These are phyloP conservation scores for Auricularia cornea DNA, from an alignment of 768 basidiomycete genomes.

Conservation along the genomic window DNA sequence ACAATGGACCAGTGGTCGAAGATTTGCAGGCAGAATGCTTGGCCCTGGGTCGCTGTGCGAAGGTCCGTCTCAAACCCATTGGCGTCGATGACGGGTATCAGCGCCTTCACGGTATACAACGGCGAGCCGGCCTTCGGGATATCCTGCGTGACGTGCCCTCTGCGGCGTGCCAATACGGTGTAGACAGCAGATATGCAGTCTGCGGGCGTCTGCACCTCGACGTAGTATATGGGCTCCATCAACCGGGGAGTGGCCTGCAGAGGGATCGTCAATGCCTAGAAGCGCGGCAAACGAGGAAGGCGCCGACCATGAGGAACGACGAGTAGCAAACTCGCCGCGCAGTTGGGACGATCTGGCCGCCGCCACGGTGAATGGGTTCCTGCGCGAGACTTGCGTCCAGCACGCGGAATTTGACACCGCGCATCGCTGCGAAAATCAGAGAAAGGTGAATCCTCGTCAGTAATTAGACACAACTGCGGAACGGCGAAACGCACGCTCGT, in stretches of 20 bases:
- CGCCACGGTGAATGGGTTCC: conserved; percentile 96
- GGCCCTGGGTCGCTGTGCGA: conserved; percentile 94
- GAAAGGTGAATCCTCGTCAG: too few relatives aligned
- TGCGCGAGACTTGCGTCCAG: conserved; percentile 86
- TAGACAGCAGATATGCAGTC: conserved; percentile 99
- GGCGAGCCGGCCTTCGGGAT: conserved; percentile 97
- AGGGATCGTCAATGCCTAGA: conserved; percentile 2
- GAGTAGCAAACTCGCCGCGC: conserved; percentile 99
- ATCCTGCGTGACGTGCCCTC: conserved; percentile 99
- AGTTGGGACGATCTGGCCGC: conserved; percentile 97
- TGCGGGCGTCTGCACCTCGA: conserved; percentile 98
- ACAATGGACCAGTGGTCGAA: conserved; percentile 99
- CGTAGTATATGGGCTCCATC: conserved; percentile 97
- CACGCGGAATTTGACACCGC: conserved; percentile 96
- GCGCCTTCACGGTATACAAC: conserved; percentile 93
- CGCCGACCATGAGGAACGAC: conserved; percentile 90
- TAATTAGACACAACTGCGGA: conserved; percentile 3
- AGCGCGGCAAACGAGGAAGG: conserved; percentile 1
- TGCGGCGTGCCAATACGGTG: conserved; percentile 93
- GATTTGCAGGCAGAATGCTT: conserved; percentile 95
- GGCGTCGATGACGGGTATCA: conserved; percentile 97
- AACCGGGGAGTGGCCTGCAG: conserved; percentile 85
- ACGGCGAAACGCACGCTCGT: conserved; percentile 74
- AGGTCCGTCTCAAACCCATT: conserved; percentile 99
- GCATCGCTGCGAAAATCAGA: conserved; percentile 64